Base-by-base conservation (phyloP, 768 basidiomycete species). In the Termitomyces titanicus region DNA sequence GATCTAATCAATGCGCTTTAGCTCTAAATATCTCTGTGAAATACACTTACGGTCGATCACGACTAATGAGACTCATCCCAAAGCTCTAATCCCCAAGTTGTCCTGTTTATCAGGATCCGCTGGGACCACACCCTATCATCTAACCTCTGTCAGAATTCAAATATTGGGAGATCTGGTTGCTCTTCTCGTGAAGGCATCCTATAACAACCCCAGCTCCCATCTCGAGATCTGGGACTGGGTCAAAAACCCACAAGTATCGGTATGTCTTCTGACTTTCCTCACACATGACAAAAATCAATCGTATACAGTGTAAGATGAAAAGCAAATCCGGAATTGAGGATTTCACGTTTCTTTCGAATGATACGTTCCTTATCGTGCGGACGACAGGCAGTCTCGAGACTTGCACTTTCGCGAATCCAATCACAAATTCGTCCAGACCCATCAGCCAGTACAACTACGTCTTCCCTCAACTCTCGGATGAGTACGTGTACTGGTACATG, bases 141-240 rank as follows among this genome's bases (percentile, higher is more conserved):
- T 74, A 18, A 71, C 75, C 3, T 72, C 73, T 22, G 74, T 80
- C 10, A 70, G 77, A 4, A 70, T 82, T 2, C 79, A 80, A 61
- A 72, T 81, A 1, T 70, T 70, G 7, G 78, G 76, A 1, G 69
- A 77, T 54, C 67, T 79, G 9, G 67, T 82, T n/a, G 77, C 77
- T 13, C 70, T 81, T 17, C 69, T 82, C 11, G 73, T 79, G 24
- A 80, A 80, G 58, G 79, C 80, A 57, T 69, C 75, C 2, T 65
- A 74, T 25, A 71, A 74, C 24, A 69, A 67, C 38, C 57, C 69
- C 25, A 74, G 72, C 11, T 78, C 77, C 3, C 76, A 77, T 61
- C 64, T 83, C 22, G 74, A 79, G 62, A 76, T 81, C 24, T 81
- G 78, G 76, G 78, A 79, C 54, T 81, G 79, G 80, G 70, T 71